A percentile compares a stretch with the other conserved stretches of the same genome.
Evolutionary conservation across 1,139 yeast genomes (phyloP).

Genomic region (Debaryomycetaceae sp.): DNA sequence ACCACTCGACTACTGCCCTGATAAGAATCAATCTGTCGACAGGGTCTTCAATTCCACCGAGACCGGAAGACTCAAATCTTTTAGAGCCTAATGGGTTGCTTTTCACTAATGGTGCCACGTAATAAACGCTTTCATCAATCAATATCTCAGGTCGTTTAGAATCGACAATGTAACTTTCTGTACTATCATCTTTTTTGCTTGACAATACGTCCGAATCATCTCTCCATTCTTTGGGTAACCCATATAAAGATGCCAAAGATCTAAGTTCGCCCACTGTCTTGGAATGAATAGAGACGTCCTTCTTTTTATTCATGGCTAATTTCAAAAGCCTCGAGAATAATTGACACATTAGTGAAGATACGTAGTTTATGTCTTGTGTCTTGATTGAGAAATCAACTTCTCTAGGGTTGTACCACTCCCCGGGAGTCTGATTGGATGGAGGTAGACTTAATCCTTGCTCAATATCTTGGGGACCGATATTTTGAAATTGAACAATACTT

Average conservation of each 20-base stretch:
- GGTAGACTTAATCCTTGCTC: constrained; percentile 47
- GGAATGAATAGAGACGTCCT: constrained; percentile 25
- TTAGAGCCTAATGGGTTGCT: constrained; percentile 33
- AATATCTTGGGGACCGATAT: constrained; percentile 45
- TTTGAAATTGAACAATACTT: constrained; percentile 26
- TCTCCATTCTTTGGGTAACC: constrained; percentile 50
- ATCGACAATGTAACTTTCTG: constrained; percentile 31
- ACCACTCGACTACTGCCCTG: constrained; percentile 49
- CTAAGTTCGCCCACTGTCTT: constrained; percentile 44
- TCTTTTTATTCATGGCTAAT: constrained; percentile 41
- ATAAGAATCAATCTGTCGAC: constrained; percentile 45
- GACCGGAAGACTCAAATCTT: constrained; percentile 43
- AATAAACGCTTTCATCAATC: constrained; percentile 18
- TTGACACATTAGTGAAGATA: constrained; percentile 32
- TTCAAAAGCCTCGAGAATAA: constrained; percentile 35
- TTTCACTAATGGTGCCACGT: constrained; percentile 11
- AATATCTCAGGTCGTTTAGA: constrained; percentile 36
- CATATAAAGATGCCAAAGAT: constrained; percentile 27
- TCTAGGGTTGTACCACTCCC: constrained; percentile 2
- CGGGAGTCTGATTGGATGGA: constrained; percentile 6
- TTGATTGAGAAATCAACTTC: neutral
- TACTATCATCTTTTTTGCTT: constrained; percentile 12
- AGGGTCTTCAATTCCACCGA: constrained; percentile 41
- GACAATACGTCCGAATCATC: constrained; percentile 20
- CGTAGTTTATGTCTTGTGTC: constrained; percentile 13